Base-by-base conservation (phyloP, 257 asterid genomes). In the Ajuga chamaepitys region DNA sequence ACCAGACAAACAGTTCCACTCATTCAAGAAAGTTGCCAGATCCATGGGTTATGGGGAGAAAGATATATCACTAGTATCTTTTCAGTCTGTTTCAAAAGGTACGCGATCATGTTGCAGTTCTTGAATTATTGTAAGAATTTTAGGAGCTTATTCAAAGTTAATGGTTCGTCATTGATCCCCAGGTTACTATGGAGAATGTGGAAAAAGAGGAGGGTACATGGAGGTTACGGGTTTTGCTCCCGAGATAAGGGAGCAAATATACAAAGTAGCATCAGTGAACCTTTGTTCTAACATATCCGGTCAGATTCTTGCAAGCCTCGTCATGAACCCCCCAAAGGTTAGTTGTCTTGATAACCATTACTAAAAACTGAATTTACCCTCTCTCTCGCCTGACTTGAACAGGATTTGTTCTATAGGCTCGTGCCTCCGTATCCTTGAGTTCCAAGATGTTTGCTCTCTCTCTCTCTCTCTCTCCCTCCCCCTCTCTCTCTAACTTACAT, bases 171-270 rank as follows among this genome's bases (percentile, higher is more conserved):
- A 34, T 13, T 57, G 18, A 38, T 67, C 62, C n/a, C 21, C 59
- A 93, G 99, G 99, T 34, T 89, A 87, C 78, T 77, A 93, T 61
- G 99, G 99, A 42, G 99, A 93, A 77, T 93, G 97, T 59, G 99
- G 97, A 77, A 93, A 89, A 74, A 69, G 97, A 77, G 97, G 99
- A 77, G 97, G 99, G 40, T 93, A 89, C 75, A 93, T 93, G 99
- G 99, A 93, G 77, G 77, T 93, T 54, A 89, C 96, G 37, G 97
- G 99, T 64, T 93, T 93, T 70, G 77, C 87, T 66, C 96, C 99
- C 46, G 86, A 80, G 41, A 74, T 89, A 62, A 71, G 96, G 77
- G 95, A 93, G 74, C 96, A 93, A 66, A 89, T 93, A 57, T 93
- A 89, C 87, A 93, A 93, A 82, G 77, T 93, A 79, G 87, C 99